Evolutionary conservation across 306 rosid genomes (phyloP).

Genomic region (Malus fusca): DNA sequence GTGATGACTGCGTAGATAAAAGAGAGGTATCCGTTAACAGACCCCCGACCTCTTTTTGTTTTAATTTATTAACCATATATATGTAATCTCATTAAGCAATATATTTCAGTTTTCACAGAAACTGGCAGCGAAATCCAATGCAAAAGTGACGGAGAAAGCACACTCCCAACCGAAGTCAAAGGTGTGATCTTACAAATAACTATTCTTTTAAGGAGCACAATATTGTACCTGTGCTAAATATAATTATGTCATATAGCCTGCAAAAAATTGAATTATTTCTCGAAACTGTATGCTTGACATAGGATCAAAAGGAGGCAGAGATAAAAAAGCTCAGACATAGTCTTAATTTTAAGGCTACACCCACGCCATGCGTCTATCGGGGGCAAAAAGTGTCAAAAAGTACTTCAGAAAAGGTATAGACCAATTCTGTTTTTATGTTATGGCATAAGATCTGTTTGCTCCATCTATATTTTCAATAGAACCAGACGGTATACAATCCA

Average conservation of each 20-base stretch:
- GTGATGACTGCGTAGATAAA: constrained; percentile 40
- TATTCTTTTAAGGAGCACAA: background rate
- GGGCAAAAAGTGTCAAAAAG: constrained; percentile 41
- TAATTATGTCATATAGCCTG: background rate
- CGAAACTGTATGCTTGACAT: constrained; percentile 15
- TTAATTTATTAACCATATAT: background rate
- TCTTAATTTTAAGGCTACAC: constrained; percentile 48
- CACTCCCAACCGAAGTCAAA: constrained; percentile 55
- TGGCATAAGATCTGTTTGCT: background rate
- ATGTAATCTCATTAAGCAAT: background rate
- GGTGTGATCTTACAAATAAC: constrained; percentile 22
- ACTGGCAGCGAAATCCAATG: constrained; percentile 33
- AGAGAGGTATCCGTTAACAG: constrained; percentile 41
- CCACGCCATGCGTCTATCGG: constrained; percentile 36
- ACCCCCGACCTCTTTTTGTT: background rate
- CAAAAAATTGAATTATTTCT: constrained; percentile 7
- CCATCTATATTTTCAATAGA: background rate
- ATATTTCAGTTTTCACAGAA: constrained; percentile 35
- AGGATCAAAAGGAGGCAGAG: constrained; percentile 55
- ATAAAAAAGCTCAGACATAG: constrained; percentile 33
- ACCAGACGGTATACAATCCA: background rate
- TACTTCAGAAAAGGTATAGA: constrained; percentile 43
- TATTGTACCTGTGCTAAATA: background rate
- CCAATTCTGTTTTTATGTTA: background rate
- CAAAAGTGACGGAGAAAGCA: constrained; percentile 33